Evolutionary conservation across 2,329 filamentous ascomycete species (phyloP), one percentile per base, ranked within the genome.

Genomic region (Laburnicola sp.): DNA sequence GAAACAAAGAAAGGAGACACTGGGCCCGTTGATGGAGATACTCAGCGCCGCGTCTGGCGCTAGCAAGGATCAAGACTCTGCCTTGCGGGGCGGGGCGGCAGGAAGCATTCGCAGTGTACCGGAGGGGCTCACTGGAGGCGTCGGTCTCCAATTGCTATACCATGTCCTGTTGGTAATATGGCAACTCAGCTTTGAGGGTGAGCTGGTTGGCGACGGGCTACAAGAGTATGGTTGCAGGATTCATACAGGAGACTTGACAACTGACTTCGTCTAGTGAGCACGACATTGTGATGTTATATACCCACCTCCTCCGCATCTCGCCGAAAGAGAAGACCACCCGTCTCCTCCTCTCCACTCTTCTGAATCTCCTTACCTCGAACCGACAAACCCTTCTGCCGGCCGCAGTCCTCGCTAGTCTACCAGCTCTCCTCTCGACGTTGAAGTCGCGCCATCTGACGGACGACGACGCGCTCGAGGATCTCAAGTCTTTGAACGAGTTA

Each of bases 301-400:
- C 89, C n/a, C 89, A 95, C 60, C 86, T 99, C 32, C 81, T 99
- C 48, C 88, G 91, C 48, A 80, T 96, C 36, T 97, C 94, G 2
- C 92, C 93, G 38, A 99, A 99, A 74, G 94, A 97, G 73, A 99
- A 99, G 80, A 97, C 93, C 1, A 97, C 93, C 0, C 86, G 94
- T 27, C 82, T 99, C 47, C 84, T 97, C 39, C 82, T 97, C 38
- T 91, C 91, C 7, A 97, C 93, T 6, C 82, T 99, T 35, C 83
- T 88, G 71, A 97, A 96, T 75, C 85, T 99, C 38, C 84, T 97
- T 32, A 90, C 79, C 74, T 83, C 76, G 78, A 88, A 82, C 81
- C 88, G 71, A 75, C 86, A 72, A 30, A 81, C 77, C 22, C 78
- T 87, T 39, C 86, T 97, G 49, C 92, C 93, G 6, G 87, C 88